Conservation (phyloP, 2,329 filamentous ascomycete species). For the Aaosphaeria arxii region DNA sequence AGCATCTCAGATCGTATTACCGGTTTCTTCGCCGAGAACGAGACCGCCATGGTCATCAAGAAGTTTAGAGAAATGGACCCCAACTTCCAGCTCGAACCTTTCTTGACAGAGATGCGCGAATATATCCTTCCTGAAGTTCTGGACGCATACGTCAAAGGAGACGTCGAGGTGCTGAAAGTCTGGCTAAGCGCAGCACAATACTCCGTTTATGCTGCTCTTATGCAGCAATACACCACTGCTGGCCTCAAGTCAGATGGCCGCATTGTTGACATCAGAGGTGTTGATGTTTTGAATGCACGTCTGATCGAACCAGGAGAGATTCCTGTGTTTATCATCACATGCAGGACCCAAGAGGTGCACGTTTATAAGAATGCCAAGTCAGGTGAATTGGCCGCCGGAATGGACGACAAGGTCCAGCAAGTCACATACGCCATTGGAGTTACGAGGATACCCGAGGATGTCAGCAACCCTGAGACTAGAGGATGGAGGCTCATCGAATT, state of each 20-base stretch:
- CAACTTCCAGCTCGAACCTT: constrained; percentile 89
- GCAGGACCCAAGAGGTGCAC: constrained; percentile 94
- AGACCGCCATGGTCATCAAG: constrained; percentile 96
- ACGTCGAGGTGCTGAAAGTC: constrained; percentile 82
- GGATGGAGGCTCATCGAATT: constrained; percentile 98
- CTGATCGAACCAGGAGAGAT: constrained; percentile 83
- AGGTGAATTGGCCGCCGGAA: constrained; percentile 84
- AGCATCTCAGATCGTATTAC: constrained; percentile 91
- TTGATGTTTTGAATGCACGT: constrained; percentile 79
- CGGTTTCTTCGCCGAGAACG: constrained; percentile 97
- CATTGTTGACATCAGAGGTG: constrained; percentile 91
- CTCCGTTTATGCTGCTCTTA: constrained; percentile 93
- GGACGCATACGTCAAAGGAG: constrained; percentile 96
- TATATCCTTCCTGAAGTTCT: constrained; percentile 97
- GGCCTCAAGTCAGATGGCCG: constrained; percentile 93
- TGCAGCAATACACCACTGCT: constrained; percentile 90
- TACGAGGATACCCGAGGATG: constrained; percentile 88
- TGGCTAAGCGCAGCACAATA: constrained; percentile 97
- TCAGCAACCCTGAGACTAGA: constrained; percentile 93
- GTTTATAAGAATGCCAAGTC: constrained; percentile 93
- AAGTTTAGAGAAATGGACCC: constrained; percentile 97
- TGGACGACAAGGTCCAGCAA: constrained; percentile 98
- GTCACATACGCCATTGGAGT: constrained; percentile 98
- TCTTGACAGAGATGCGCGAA: constrained; percentile 91
- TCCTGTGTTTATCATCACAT: constrained; percentile 95